phyloP scores from a whole-genome alignment of 768 basidiomycete genomes.

The Lepiota venenata region DNA sequence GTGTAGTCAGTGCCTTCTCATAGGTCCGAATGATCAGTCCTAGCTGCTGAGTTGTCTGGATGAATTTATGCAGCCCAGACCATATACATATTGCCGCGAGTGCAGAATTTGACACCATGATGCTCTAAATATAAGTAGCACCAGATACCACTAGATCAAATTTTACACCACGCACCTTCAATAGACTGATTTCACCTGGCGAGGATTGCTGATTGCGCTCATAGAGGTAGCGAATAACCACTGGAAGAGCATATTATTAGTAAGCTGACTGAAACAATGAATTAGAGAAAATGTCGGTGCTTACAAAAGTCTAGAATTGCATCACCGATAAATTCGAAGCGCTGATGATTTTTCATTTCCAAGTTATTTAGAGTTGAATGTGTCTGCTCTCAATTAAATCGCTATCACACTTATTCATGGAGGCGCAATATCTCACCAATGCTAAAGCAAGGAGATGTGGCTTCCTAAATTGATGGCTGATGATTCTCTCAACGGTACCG shows the following conservation, averaged over 20 bases:
- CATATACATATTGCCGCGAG: conserved; percentile 75
- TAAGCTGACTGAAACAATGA: conserved; percentile 3
- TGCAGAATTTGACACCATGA: conserved; percentile 83
- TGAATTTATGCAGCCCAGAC: conserved; percentile 59
- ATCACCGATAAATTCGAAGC: conserved; percentile 85
- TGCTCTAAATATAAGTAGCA: conserved; percentile 44
- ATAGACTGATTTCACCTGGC: conserved; percentile 73
- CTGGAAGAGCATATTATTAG: conserved; percentile 31
- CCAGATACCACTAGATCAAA: background rate
- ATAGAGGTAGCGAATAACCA: conserved; percentile 72
- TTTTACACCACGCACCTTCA: conserved; percentile 51
- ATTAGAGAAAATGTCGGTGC: conserved; percentile 22
- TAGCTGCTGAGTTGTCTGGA: conserved; percentile 55
- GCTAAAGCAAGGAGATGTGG: conserved; percentile 70
- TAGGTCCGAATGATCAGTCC: conserved; percentile 52
- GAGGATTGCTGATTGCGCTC: conserved; percentile 57
- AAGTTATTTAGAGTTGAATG: conserved; percentile 59
- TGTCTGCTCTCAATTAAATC: conserved; percentile 46
- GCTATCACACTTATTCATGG: background rate
- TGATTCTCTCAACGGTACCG: conserved; percentile 56
- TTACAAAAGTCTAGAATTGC: conserved; percentile 80
- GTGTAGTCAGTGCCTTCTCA: conserved; percentile 39
- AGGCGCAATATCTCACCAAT: conserved; percentile 44
- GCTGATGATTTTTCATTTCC: conserved; percentile 61
- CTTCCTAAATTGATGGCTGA: conserved; percentile 58